phyloP scores from a whole-genome alignment of 495 filamentous ascomycete species.

The Barbatosphaeria neglecta region DNA sequence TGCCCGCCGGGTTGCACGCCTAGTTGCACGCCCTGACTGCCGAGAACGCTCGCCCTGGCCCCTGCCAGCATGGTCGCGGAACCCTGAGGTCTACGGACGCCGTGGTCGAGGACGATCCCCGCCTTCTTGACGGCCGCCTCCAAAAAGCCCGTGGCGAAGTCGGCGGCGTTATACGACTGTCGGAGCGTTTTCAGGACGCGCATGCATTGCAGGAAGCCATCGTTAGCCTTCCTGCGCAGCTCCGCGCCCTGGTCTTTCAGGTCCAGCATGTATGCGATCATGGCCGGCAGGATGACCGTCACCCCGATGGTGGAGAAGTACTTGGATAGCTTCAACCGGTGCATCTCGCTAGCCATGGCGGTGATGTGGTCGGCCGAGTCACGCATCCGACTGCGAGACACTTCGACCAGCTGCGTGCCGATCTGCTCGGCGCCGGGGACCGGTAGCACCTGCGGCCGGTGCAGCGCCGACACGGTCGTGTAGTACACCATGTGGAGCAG shows the following conservation, averaged over 20 bases:
- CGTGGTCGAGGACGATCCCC: conserved; percentile 39
- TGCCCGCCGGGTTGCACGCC: background rate
- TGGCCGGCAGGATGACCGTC: conserved; percentile 76
- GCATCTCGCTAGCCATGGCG: conserved; percentile 60
- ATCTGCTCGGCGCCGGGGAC: conserved; percentile 48
- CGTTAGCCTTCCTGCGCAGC: conserved; percentile 53
- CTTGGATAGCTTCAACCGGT: conserved; percentile 53
- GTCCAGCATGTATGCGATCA: conserved; percentile 83
- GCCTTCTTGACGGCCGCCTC: conserved; percentile 76
- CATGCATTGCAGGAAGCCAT: conserved; percentile 79
- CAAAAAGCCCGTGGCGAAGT: conserved; percentile 76
- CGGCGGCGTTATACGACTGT: conserved; percentile 76
- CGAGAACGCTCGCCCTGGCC: background rate
- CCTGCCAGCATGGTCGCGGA: background rate
- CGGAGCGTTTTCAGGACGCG: conserved; percentile 67
- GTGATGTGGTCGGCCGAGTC: conserved; percentile 73
- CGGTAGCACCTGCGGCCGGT: conserved; percentile 76
- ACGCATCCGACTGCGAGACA: conserved; percentile 65
- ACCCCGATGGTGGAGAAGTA: conserved; percentile 82
- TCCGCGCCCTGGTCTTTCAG: conserved; percentile 67
- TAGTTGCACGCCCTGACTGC: background rate
- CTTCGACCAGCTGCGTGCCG: conserved; percentile 50
- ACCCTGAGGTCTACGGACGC: background rate
- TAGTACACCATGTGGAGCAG: conserved; percentile 83
- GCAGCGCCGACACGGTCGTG: conserved; percentile 75